Evolutionary conservation across 179 eudicot genomes (phyloP).

Genomic region (Beta macrorhiza): DNA sequence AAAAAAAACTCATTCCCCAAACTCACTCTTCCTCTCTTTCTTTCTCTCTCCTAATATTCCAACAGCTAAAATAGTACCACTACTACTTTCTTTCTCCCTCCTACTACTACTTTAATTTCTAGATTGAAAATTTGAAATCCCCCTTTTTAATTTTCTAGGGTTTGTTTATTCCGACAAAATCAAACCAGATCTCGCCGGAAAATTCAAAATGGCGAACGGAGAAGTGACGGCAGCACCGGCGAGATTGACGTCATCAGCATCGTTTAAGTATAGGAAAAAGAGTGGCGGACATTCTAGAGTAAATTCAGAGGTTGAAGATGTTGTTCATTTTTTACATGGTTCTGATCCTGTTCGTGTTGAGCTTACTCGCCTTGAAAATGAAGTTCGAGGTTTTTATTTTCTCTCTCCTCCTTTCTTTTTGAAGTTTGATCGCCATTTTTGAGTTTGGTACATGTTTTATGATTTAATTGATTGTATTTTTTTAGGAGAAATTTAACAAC

Average conservation of each 20-base stretch:
- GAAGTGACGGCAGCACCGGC: slow-evolving; percentile 37
- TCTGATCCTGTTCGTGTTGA: slow-evolving; percentile 37
- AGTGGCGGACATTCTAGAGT: slow-evolving; percentile 35
- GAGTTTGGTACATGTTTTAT: neutral
- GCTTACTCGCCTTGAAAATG: slow-evolving; percentile 48
- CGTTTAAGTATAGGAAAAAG: slow-evolving; percentile 55
- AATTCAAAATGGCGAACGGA: slow-evolving; percentile 37
- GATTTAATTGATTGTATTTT: neutral
- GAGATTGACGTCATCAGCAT: slow-evolving; percentile 40
- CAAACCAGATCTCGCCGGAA: neutral
- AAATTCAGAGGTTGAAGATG: slow-evolving; percentile 57
- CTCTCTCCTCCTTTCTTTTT: neutral
- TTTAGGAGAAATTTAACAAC: too few relatives aligned
- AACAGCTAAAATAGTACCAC: neutral
- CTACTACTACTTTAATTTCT: neutral
- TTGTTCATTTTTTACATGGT: slow-evolving; percentile 42
- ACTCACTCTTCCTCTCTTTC: slow-evolving; percentile 15
- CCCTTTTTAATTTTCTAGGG: neutral
- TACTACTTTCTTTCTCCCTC: slow-evolving; percentile 7
- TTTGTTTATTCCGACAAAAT: neutral
- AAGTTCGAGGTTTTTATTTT: slow-evolving; percentile 37
- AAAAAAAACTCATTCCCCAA: slow-evolving; percentile 12
- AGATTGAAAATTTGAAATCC: too few relatives aligned
- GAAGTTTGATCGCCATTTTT: neutral
- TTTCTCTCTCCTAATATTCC: neutral